Evolutionary conservation across 129 eudicot genomes (phyloP).

Genomic region (Silybum marianum): DNA sequence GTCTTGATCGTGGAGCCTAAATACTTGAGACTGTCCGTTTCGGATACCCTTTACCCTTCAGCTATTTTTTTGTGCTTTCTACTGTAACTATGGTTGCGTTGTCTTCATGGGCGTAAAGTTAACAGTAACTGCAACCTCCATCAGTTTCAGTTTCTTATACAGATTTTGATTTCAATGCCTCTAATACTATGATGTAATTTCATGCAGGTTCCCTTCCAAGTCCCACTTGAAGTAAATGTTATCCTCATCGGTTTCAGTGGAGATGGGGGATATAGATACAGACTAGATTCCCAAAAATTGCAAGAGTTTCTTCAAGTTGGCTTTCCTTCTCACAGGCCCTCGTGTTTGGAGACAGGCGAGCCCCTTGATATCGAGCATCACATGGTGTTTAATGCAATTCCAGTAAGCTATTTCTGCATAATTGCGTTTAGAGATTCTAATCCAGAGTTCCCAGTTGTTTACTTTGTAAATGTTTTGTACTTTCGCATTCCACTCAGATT

Average conservation of each 20-base stretch:
- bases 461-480: not conserved
- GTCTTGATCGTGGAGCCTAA: not conserved
- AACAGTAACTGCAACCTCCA: not conserved
- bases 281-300: slow-evolving; percentile 55
- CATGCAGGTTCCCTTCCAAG: slow-evolving; percentile 61
- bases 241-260: slow-evolving; percentile 73
- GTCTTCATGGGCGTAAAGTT: not conserved
- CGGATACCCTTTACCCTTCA: not conserved
- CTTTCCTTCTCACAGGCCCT: slow-evolving; percentile 69
- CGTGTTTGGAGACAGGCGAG: slow-evolving; percentile 73
- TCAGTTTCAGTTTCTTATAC: not conserved
- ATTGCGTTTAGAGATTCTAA: not conserved
- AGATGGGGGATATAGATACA: slow-evolving; percentile 73
- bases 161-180: not conserved
- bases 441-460: not conserved
- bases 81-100: not conserved
- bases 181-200: not conserved
- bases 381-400: slow-evolving; percentile 61
- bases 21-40: not conserved
- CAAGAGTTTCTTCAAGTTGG: slow-evolving; percentile 60
- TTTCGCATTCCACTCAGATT: not conserved
- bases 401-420: slow-evolving; percentile 42
- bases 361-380: slow-evolving; percentile 81
- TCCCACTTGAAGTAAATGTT: slow-evolving; percentile 47
- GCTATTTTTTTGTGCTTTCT: not conserved